A percentile compares a stretch with the other conserved stretches of the same genome.
These are phyloP conservation scores for Mycena sp. DNA, from an alignment of 1,284 basidiomycete genomes.

Conservation along the genomic window DNA sequence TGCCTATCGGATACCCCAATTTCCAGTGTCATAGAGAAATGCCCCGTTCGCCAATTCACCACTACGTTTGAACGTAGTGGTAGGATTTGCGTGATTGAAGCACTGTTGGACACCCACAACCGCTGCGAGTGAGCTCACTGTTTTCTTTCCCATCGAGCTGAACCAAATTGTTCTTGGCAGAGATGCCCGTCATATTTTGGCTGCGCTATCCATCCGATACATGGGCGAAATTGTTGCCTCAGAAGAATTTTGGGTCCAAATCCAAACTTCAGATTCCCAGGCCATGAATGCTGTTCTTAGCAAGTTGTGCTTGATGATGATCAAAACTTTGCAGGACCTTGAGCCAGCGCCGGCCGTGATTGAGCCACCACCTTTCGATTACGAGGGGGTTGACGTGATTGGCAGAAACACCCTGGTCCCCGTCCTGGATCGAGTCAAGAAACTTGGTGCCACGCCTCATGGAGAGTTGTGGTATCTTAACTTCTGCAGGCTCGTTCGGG, in stretches of 20 bases:
- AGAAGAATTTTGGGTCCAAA: neutral
- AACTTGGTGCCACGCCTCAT: neutral
- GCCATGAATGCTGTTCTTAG: neutral
- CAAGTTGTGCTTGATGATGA: slow-evolving; percentile 3
- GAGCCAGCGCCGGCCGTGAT: neutral
- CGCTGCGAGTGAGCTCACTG: neutral
- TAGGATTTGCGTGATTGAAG: slow-evolving; percentile 4
- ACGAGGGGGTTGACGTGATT: slow-evolving; percentile 4
- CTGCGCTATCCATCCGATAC: slow-evolving; percentile 10
- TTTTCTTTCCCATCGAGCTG: neutral
- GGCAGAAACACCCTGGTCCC: neutral
- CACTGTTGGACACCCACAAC: neutral
- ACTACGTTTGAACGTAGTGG: neutral
- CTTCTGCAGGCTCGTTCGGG: slow-evolving; percentile 6
- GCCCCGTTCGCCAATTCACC: neutral
- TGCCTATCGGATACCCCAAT: slow-evolving; percentile 7
- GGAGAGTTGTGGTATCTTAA: neutral
- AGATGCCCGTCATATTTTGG: neutral
- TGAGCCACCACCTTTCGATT: slow-evolving; percentile 8
- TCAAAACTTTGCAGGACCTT: slow-evolving; percentile 4
- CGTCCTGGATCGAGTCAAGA: neutral
- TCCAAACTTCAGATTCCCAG: neutral
- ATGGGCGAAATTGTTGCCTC: slow-evolving; percentile 4
- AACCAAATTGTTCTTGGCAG: neutral
- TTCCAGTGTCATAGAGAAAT: neutral